Evolutionary conservation across 169 alveolate species (phyloP).

Genomic region (Plasmodium fragile): DNA sequence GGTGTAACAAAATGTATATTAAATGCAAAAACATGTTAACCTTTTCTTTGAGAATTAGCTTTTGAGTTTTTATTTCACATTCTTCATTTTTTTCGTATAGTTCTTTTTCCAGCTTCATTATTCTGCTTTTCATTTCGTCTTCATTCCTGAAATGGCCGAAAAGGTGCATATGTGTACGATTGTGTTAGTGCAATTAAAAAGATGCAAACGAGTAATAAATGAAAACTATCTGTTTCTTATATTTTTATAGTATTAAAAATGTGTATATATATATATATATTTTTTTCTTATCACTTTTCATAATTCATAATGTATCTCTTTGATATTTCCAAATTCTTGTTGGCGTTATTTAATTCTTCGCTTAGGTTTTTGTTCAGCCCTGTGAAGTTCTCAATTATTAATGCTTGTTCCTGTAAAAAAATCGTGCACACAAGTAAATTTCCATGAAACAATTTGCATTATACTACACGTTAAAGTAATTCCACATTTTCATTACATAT

Average conservation of each 20-base stretch:
- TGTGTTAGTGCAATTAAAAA: constrained; percentile 9
- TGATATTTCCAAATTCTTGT: constrained; percentile 71
- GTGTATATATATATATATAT: not conserved
- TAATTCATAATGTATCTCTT: constrained; percentile 75
- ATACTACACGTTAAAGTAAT: not conserved
- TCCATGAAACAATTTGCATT: not conserved
- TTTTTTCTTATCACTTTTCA: constrained; percentile 64
- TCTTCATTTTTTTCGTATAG: constrained; percentile 72
- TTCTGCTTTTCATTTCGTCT: constrained; percentile 75
- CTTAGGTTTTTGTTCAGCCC: constrained; percentile 66
- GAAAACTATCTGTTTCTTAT: not conserved
- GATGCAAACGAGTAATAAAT: not conserved
- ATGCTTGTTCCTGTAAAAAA: constrained; percentile 75
- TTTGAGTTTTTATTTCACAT: constrained; percentile 76
- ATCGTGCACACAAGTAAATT: not conserved
- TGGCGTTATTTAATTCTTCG: constrained; percentile 76
- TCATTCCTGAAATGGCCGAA: constrained; percentile 50
- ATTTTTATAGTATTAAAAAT: constrained; percentile 3
- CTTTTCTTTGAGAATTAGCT: constrained; percentile 73
- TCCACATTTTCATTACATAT: constrained; percentile 14
- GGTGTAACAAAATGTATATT: constrained; percentile 5
- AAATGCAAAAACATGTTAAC: constrained; percentile 22
- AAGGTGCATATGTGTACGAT: not conserved
- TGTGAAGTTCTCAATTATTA: constrained; percentile 72
- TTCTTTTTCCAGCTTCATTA: constrained; percentile 75